Evolutionary conservation across 192 early-diverging fungal genomes (phyloP), one percentile per base, ranked within the genome.

Genomic region (Rhizophagus clarus): DNA sequence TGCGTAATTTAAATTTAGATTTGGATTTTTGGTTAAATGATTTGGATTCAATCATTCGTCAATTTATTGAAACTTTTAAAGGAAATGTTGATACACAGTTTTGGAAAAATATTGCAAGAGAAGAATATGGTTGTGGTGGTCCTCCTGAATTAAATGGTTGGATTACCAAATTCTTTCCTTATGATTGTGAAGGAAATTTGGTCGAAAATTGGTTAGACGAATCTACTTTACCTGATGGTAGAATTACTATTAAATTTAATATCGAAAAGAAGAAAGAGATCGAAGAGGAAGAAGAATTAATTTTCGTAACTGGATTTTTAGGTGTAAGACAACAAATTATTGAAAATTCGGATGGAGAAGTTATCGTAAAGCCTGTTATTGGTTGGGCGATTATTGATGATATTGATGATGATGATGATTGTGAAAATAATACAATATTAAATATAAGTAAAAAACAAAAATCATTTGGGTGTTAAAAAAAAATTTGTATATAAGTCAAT

Each of bases 41-140:
- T 32, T 17, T 77, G 14, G 76, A 77, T 22, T 24, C n/a, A 7
- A 29, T 77, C 12, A 28, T 77, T 12, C n/a, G 2, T 14, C 74
- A 77, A 63, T 70, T 77, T 20, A 45, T 77, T 49, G 76, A 40
- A 31, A 77, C 76, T 3, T 77, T 74, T 70, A 24, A 34, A 29
- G 76, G 76, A 32, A 28, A 68, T 5, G 40, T 70, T 45, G 76
- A 77, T 45, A 15, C 22, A 77, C 71, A 70, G 51, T 77, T 77
- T 70, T 77, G 76, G 76, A 74, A 74, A 74, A 24, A 12, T 28
- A 74, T 74, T 15, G 42, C 72, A 29, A 74, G 12, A 31, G 49
- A 60, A 74, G 72, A 60, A 29, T 74, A 74, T 60, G 72, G 47
- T 9, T 74, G 47, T 60, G 72, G 72, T 20, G 72, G 49, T 28